A percentile compares a stretch with the other conserved stretches of the same genome.
These are phyloP conservation scores for Solanum microdontum DNA, from an alignment of 257 asterid species.

Conservation along the genomic window DNA sequence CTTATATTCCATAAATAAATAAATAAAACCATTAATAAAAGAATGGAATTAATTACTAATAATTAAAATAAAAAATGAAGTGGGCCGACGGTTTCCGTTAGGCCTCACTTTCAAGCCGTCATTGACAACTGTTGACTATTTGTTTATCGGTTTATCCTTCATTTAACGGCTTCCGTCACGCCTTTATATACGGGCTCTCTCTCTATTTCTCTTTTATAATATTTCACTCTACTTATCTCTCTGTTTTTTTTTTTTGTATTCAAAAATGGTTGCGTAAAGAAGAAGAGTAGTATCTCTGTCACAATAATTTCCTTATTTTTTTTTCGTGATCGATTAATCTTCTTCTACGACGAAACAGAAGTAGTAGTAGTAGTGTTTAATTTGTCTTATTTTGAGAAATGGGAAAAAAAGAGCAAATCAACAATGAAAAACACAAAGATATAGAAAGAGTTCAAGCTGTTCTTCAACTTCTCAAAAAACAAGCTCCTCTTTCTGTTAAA, in stretches of 20 bases:
- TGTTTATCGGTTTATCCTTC: background rate
- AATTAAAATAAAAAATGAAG: background rate
- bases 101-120: slow-evolving; percentile 38
- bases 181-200: slow-evolving; percentile 40
- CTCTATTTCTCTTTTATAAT: slow-evolving; percentile 1
- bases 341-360: background rate
- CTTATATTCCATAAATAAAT: background rate
- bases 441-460: slow-evolving; percentile 55
- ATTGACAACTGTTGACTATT: slow-evolving; percentile 7
- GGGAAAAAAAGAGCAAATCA: slow-evolving; percentile 61
- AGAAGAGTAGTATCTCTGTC: slow-evolving; percentile 51
- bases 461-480: slow-evolving; percentile 58
- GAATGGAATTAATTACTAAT: background rate
- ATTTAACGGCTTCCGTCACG: slow-evolving; percentile 39
- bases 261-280: slow-evolving; percentile 68
- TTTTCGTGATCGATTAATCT: slow-evolving; percentile 21
- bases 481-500: slow-evolving; percentile 61
- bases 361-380: background rate
- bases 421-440: slow-evolving; percentile 35
- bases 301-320: background rate
- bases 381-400: slow-evolving; percentile 19
- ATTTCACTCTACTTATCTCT: background rate
- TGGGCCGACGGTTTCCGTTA: slow-evolving; percentile 55
- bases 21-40: background rate
- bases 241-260: background rate